Percentiles rank a stretch among this genome's conserved stretches.
phyloP scores from a whole-genome alignment of 139 green algal genomes.

The Desmodesmus armatus region DNA sequence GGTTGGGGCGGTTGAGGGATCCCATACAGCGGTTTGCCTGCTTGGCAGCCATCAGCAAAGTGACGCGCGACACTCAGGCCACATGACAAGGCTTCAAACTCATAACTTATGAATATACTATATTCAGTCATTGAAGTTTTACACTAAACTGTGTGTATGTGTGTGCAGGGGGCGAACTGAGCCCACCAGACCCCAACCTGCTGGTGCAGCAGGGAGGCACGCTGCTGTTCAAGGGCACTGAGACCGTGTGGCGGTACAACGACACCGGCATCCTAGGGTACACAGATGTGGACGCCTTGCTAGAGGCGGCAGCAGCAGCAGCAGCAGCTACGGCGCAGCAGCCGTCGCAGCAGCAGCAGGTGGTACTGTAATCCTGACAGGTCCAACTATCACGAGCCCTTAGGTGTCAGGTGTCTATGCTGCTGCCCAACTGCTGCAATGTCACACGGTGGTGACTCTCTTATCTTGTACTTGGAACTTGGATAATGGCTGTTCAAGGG shows the following conservation, averaged over 20 bases:
- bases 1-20: no score
- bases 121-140: no score
- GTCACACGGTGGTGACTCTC: no score
- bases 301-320: not conserved
- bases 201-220: conserved; percentile 83
- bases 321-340: no score
- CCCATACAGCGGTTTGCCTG: no score
- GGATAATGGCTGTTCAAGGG: conserved; percentile 75
- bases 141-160: no score
- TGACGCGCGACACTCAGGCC: not conserved
- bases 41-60: not conserved
- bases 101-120: not conserved
- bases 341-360: not conserved
- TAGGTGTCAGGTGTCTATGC: not conserved
- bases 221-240: conserved; percentile 70
- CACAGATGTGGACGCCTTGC: conserved; percentile 52
- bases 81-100: not conserved
- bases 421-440: no score
- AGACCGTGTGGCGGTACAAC: conserved; percentile 60
- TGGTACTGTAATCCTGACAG: not conserved
- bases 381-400: no score
- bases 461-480: no score
- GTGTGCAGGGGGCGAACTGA: conserved; percentile 73
- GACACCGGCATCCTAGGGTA: conserved; percentile 71
- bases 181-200: conserved; percentile 64